Conservation (phyloP, 345 rosid genomes). For the Streptanthus diversifolius region DNA sequence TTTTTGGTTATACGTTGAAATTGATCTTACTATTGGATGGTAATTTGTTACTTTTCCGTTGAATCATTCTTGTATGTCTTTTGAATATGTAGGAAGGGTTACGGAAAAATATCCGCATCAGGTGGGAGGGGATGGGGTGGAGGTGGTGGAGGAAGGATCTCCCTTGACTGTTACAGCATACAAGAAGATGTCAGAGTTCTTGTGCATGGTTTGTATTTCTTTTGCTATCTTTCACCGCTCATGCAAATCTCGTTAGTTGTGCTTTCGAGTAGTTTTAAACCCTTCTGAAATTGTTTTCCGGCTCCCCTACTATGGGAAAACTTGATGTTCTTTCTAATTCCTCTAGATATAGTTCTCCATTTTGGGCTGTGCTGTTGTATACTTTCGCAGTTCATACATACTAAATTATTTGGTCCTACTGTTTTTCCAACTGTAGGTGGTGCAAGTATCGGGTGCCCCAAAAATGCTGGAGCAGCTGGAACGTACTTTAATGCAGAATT, state of each 20-base stretch:
- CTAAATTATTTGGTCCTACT: slow-evolving; percentile 1
- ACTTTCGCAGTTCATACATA: neutral
- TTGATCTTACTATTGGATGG: neutral
- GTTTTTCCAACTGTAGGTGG: slow-evolving; percentile 56
- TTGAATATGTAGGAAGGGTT: slow-evolving; percentile 73
- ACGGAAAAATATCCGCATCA: slow-evolving; percentile 74
- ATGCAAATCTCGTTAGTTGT: slow-evolving; percentile 18
- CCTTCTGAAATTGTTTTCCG: neutral
- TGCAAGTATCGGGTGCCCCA: slow-evolving; percentile 69
- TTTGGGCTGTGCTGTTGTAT: neutral
- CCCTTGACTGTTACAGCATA: slow-evolving; percentile 92
- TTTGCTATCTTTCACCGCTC: slow-evolving; percentile 31
- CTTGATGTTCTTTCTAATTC: neutral
- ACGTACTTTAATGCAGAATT: slow-evolving; percentile 84
- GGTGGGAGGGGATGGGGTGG: slow-evolving; percentile 97
- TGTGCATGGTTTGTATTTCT: slow-evolving; percentile 76
- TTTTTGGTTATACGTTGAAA: neutral
- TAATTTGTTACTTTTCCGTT: slow-evolving; percentile 5
- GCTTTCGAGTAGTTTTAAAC: neutral
- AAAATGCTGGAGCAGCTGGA: slow-evolving; percentile 98
- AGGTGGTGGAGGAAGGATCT: slow-evolving; percentile 97
- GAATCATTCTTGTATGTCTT: slow-evolving; percentile 18
- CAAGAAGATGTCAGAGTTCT: slow-evolving; percentile 84
- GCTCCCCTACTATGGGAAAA: neutral
- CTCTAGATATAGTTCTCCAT: neutral